These are phyloP conservation scores for Clonostachys solani DNA, from an alignment of 2,329 filamentous ascomycete species.

Conservation along the genomic window DNA sequence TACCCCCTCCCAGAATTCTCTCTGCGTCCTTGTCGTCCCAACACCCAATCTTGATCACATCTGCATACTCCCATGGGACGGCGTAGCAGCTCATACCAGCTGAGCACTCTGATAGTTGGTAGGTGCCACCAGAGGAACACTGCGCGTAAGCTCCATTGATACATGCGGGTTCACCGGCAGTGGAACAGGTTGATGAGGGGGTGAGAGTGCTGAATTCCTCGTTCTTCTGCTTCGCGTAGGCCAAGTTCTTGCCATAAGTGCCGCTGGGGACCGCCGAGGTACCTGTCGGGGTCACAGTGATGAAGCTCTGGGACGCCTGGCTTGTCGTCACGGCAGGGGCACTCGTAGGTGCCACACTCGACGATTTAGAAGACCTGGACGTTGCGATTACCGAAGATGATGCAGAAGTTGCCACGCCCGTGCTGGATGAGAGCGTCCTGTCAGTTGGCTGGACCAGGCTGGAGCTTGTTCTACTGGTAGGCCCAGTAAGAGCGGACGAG, in stretches of 20 bases:
- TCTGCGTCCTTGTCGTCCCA: constrained; percentile 31
- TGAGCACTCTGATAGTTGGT: constrained; percentile 31
- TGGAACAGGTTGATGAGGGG: constrained; percentile 37
- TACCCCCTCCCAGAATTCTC: constrained; percentile 29
- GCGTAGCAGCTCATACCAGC: constrained; percentile 41
- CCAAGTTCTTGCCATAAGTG: constrained; percentile 39
- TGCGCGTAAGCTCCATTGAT: constrained; percentile 42
- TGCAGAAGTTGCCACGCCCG: too few species aligned
- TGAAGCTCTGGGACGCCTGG: constrained; percentile 10
- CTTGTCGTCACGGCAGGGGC: too few species aligned
- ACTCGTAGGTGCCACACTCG: too few species aligned
- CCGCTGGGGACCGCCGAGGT: constrained; percentile 34
- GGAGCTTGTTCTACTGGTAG: too few species aligned
- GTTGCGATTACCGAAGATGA: too few species aligned
- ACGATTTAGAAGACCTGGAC: too few species aligned
- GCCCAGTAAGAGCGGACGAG: too few species aligned
- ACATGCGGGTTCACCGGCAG: constrained; percentile 42
- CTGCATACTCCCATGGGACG: constrained; percentile 44
- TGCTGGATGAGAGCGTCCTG: too few species aligned
- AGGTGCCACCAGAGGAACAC: constrained; percentile 36
- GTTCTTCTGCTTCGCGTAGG: constrained; percentile 40
- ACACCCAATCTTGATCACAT: constrained; percentile 46
- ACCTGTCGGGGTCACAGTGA: constrained; percentile 36
- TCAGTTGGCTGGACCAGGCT: too few species aligned
- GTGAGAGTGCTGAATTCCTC: constrained; percentile 37